A percentile compares a stretch with the other conserved stretches of the same genome.
Evolutionary conservation across 2,329 filamentous ascomycete species (phyloP).

Genomic region (Penicillium sp.): DNA sequence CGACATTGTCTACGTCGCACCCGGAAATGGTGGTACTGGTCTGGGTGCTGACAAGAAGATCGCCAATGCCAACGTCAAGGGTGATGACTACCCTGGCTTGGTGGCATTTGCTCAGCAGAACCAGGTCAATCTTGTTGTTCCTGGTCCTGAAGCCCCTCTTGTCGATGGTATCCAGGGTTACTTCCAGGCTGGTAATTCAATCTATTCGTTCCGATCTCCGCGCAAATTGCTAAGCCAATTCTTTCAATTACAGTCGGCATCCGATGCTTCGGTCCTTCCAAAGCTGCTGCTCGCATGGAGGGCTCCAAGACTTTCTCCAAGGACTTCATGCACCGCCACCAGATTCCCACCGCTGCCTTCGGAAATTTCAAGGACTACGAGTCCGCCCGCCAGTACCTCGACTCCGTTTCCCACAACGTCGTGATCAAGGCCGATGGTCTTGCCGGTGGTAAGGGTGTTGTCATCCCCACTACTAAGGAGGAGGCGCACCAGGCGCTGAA

Average conservation of each 20-base stretch:
- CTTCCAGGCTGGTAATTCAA: conserved; percentile 60
- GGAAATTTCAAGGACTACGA: conserved; percentile 81
- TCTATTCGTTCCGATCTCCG: neutral
- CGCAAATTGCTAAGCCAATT: conserved; percentile 2
- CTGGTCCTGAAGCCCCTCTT: conserved; percentile 89
- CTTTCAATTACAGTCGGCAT: conserved; percentile 57
- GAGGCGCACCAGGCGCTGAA: conserved; percentile 80
- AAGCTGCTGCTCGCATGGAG: conserved; percentile 83
- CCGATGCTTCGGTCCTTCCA: conserved; percentile 79
- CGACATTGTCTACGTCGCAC: conserved; percentile 66
- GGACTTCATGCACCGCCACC: conserved; percentile 91
- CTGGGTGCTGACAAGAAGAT: conserved; percentile 57
- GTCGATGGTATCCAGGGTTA: conserved; percentile 85
- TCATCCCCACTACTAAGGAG: conserved; percentile 76
- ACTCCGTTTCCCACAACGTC: conserved; percentile 66
- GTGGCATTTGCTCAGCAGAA: conserved; percentile 72
- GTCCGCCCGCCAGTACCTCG: conserved; percentile 70
- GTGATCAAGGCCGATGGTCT: conserved; percentile 94
- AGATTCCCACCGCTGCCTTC: conserved; percentile 87
- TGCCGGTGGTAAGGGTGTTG: conserved; percentile 92
- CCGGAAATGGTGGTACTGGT: conserved; percentile 85
- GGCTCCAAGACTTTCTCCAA: conserved; percentile 97
- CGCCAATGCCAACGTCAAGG: conserved; percentile 69
- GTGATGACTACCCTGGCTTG: conserved; percentile 74
- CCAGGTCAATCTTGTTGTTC: conserved; percentile 76